Percentiles rank a stretch among this genome's conserved stretches.
Evolutionary conservation across 495 filamentous ascomycete species (phyloP).

Genomic region (Thermothielavioides terrestris): DNA sequence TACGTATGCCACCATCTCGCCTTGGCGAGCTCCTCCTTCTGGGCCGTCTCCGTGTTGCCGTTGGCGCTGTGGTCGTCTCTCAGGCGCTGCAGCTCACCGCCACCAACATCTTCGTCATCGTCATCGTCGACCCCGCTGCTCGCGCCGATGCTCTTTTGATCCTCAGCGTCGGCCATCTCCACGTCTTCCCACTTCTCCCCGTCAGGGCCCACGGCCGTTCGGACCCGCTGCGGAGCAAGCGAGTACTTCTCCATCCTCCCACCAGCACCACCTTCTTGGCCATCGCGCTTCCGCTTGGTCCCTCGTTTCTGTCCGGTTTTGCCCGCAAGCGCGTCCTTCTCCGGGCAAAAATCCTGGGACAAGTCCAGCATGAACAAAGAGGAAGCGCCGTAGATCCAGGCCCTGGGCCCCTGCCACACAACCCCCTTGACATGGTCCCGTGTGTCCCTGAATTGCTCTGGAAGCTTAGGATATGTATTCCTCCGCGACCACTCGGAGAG

Average conservation of each 20-base stretch:
- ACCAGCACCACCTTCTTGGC: slow-evolving; percentile 48
- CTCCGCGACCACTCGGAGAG: slow-evolving; percentile 78
- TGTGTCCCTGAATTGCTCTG: slow-evolving; percentile 57
- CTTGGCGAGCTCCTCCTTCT: slow-evolving; percentile 18
- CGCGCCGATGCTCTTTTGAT: slow-evolving; percentile 31
- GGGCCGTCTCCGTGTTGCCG: slow-evolving; percentile 9
- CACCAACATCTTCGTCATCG: slow-evolving; percentile 34
- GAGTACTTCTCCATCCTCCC: slow-evolving; percentile 49
- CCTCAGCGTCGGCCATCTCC: slow-evolving; percentile 33
- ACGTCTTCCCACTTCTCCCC: slow-evolving; percentile 30
- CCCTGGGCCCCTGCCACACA: slow-evolving; percentile 69
- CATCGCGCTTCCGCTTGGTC: slow-evolving; percentile 44
- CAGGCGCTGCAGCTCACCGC: slow-evolving; percentile 33
- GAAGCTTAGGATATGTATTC: slow-evolving; percentile 68
- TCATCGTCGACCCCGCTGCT: slow-evolving; percentile 30
- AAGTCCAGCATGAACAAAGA: slow-evolving; percentile 95
- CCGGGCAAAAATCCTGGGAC: slow-evolving; percentile 53
- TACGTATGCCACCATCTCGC: slow-evolving; percentile 67
- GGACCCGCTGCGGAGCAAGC: slow-evolving; percentile 27
- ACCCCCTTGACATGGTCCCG: slow-evolving; percentile 73
- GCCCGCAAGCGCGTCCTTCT: slow-evolving; percentile 2
- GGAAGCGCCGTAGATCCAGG: slow-evolving; percentile 78
- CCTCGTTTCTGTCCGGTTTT: slow-evolving; percentile 27
- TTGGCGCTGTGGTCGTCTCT: slow-evolving; percentile 23
- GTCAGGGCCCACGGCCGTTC: slow-evolving; percentile 37